Base-by-base conservation (phyloP, 345 rosid species). In the Jatropha curcas region DNA sequence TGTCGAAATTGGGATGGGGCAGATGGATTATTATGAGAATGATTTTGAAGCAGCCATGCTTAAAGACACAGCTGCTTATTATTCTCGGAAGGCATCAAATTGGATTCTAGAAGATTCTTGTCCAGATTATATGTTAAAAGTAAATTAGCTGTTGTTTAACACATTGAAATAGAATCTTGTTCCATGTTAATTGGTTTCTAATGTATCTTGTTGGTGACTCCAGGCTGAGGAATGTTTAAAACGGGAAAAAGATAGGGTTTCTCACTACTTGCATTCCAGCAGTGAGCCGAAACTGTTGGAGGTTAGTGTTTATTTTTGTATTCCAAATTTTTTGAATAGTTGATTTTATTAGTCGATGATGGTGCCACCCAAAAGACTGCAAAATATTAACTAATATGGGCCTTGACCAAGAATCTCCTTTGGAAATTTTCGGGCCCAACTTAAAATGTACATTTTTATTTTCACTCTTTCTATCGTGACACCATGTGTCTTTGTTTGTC, bases 101-200 rank as follows among this genome's bases (percentile, higher is more conserved):
- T 86, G 89, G 86, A 84, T 84, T 22, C 14, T 68, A 11, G 82
- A 80, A 39, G 82, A 77, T 59, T 83, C 82, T 22, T 86, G 86
- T 60, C 79, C 81, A 35, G 80, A 71, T 65, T 86, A 86, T 60
- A 80, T 84, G 87, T 52, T 80, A 71, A 86, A 86, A 72, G 86
- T 74, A 74, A 67, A 25, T 20, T 13, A 53, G 22, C 30, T 20
- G 1, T 50, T 50, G 24, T 45, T 51, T 35, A 37, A 25, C 24
- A 8, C 20, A 14, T 33, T 16, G 22, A 25, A 9, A 48, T 34
- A 27, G 7, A 48, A 7, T 4, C 37, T 7, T 3, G 4, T 46
- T 17, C 43, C 39, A 5, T 35, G 1, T n/a, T 20, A 57, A n/a
- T 12, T 34, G 53, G 17, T 50, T 12, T 60, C 14, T 43, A 19